These are phyloP conservation scores for Nadsonia commutata DNA, from an alignment of 1,139 yeast genomes.

Conservation along the genomic window DNA sequence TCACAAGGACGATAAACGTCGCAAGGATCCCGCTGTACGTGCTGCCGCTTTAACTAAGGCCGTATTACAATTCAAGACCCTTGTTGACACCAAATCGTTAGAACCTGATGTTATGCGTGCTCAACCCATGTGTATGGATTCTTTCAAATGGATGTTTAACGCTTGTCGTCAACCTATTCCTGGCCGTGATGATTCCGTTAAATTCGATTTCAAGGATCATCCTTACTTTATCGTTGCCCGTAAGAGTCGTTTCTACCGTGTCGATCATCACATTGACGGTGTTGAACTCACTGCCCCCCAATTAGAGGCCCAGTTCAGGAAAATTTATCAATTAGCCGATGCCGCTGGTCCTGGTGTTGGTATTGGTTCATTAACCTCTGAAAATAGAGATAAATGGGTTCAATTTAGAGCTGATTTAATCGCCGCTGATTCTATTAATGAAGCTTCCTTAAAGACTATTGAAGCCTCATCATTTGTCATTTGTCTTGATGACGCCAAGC, in stretches of 20 bases:
- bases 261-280: slow-evolving; percentile 42
- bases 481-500: slow-evolving; percentile 60
- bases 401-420: slow-evolving; percentile 43
- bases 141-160: slow-evolving; percentile 84
- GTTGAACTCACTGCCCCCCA: slow-evolving; percentile 42
- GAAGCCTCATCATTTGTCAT: slow-evolving; percentile 69
- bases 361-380: slow-evolving; percentile 67
- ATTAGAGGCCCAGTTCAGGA: slow-evolving; percentile 50
- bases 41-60: slow-evolving; percentile 45
- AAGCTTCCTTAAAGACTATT: slow-evolving; percentile 48
- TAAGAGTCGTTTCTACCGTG: slow-evolving; percentile 72
- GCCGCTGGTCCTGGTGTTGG: slow-evolving; percentile 35
- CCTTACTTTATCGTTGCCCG: slow-evolving; percentile 60
- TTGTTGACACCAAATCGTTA: slow-evolving; percentile 24
- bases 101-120: slow-evolving; percentile 73
- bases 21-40: slow-evolving; percentile 57
- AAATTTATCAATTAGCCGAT: slow-evolving; percentile 35
- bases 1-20: slow-evolving; percentile 48
- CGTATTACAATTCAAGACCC: slow-evolving; percentile 25
- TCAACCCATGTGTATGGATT: slow-evolving; percentile 84
- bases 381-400: slow-evolving; percentile 78
- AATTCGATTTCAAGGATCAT: slow-evolving; percentile 34
- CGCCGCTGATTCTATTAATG: slow-evolving; percentile 35
- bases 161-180: slow-evolving; percentile 66
- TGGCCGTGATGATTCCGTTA: slow-evolving; percentile 34